A percentile compares a stretch with the other conserved stretches of the same genome.
phyloP scores from a whole-genome alignment of 495 filamentous ascomycete species.

The Pseudevernia furfuracea region DNA sequence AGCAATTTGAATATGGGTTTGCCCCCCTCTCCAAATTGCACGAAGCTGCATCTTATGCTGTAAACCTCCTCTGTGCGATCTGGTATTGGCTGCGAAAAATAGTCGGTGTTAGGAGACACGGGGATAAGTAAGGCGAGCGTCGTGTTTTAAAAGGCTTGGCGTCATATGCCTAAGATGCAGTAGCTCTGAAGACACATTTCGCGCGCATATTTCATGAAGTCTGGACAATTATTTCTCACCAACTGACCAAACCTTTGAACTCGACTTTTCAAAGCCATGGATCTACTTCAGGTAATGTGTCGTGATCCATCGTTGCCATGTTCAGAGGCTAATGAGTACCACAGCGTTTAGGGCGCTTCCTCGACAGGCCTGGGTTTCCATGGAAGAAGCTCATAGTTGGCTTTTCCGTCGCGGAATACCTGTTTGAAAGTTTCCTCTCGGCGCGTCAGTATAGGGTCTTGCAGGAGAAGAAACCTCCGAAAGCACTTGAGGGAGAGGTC shows the following conservation, averaged over 20 bases:
- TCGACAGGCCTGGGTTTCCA: conserved; percentile 88
- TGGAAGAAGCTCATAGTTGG: conserved; percentile 95
- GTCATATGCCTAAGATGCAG: neutral
- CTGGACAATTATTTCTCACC: neutral
- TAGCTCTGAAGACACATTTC: conserved; percentile 1
- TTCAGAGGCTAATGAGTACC: conserved; percentile 1
- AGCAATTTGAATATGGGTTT: neutral
- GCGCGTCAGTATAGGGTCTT: conserved; percentile 82
- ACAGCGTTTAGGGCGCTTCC: conserved; percentile 75
- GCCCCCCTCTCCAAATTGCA: neutral
- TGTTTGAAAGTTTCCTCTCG: conserved; percentile 78
- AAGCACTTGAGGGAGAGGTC: conserved; percentile 78
- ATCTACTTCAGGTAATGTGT: conserved; percentile 19
- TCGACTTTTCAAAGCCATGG: conserved; percentile 4
- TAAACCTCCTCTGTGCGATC: neutral
- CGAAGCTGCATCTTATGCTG: neutral
- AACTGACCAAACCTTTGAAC: neutral
- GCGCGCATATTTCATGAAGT: neutral
- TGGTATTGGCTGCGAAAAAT: neutral
- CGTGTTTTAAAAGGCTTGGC: neutral
- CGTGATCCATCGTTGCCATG: neutral
- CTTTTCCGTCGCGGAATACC: conserved; percentile 81
- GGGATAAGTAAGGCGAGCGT: neutral
- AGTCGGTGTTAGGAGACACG: neutral
- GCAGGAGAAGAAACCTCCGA: conserved; percentile 67